Base-by-base conservation (phyloP, 2,329 filamentous ascomycete species). In the Aspergillus spinulosporus region DNA sequence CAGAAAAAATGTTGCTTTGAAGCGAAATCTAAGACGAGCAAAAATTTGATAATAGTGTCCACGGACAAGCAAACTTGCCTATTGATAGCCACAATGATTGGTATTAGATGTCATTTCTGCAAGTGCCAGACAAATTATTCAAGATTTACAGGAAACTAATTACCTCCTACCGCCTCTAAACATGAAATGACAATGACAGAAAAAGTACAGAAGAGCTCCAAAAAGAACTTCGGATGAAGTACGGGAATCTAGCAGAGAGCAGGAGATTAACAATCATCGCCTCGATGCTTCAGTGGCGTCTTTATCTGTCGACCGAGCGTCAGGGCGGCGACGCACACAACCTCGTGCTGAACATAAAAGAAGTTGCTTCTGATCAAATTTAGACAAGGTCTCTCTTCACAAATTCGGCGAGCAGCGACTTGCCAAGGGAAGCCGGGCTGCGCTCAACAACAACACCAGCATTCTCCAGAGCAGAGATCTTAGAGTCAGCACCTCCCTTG, bases 401-500 rank as follows among this genome's bases (percentile, higher is more conserved):
- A 75, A 99, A 99, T 82, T 97, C 90, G 63, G 90, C 88, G 74
- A 95, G 90, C 71, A 99, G 83, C 59, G 92, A 88, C 85, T 96
- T 97, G 75, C 94, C 94, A 68, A 99, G 85, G 67, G 86, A 79
- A 65, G 94, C 94, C 63, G 94, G 93, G 71, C 90, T 96, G 77
- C 91, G 88, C 87, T 97, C 93, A 65, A 99, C 94, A 69, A 97
- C 85, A 69, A 97, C 94, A 75, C 94, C 94, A 61, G 94, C 94
- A 63, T 84, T 84, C 82, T 97, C 89, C 59, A 99, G 87, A 60
- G 94, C 94, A 70, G 87, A 83, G 79, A 99, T 99, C 88, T 99
- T 99, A 74, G 91, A 95, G 80, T 97, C 92, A 64, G 94, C 94
- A 74, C 92, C 94, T 73, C 94, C 94, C 86, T 97, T 97, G 70